phyloP scores from a whole-genome alignment of 2,329 filamentous ascomycete genomes.

The Blastomyces parvus region DNA sequence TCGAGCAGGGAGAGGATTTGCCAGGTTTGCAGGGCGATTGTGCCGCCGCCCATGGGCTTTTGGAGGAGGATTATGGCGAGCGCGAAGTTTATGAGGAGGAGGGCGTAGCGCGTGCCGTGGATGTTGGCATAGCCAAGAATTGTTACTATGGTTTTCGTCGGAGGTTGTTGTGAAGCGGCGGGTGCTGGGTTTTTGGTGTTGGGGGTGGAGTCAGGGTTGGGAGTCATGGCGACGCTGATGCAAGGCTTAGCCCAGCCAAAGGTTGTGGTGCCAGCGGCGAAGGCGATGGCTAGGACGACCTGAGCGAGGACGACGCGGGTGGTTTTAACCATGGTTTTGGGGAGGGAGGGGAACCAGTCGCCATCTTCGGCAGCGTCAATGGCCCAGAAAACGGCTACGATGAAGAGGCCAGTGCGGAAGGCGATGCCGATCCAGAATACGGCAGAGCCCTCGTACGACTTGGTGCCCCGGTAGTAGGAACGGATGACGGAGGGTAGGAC shows the following conservation, averaged over 20 bases:
- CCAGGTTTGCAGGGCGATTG: slow-evolving; percentile 73
- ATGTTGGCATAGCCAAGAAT: slow-evolving; percentile 88
- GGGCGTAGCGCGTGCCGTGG: slow-evolving; percentile 81
- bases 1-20: slow-evolving; percentile 72
- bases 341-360: slow-evolving; percentile 61
- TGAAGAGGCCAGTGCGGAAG: slow-evolving; percentile 64
- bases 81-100: slow-evolving; percentile 70
- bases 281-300: slow-evolving; percentile 64
- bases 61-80: slow-evolving; percentile 69
- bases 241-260: slow-evolving; percentile 81
- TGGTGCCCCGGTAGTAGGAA: slow-evolving; percentile 69
- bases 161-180: slow-evolving; percentile 8
- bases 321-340: slow-evolving; percentile 59
- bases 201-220: slow-evolving; percentile 29
- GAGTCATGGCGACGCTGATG: slow-evolving; percentile 58
- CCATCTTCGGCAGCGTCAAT: slow-evolving; percentile 78
- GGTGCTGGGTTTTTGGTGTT: slow-evolving; percentile 36
- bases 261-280: slow-evolving; percentile 74
- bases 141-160: slow-evolving; percentile 47
- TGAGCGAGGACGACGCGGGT: slow-evolving; percentile 71
- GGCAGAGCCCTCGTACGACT: slow-evolving; percentile 79
- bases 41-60: slow-evolving; percentile 88
- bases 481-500: slow-evolving; percentile 69
- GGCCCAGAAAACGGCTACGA: slow-evolving; percentile 76
- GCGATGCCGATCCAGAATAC: slow-evolving; percentile 73